phyloP scores from a whole-genome alignment of 192 early-diverging fungal genomes.

The Oehlia diaphana region DNA sequence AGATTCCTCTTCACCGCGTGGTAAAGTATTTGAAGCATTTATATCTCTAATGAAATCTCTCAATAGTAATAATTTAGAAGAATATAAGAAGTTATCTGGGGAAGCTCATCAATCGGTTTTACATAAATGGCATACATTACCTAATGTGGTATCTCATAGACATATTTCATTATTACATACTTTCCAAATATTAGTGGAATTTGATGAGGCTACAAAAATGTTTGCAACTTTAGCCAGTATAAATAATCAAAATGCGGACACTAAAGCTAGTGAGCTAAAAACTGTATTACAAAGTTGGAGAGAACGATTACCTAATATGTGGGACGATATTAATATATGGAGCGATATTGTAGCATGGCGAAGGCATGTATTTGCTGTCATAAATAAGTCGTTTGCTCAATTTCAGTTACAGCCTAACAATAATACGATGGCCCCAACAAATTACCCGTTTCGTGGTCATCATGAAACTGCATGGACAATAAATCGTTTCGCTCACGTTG shows the following conservation, averaged over 20 bases:
- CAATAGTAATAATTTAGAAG: slow-evolving; percentile 57
- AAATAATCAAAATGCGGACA: slow-evolving; percentile 44
- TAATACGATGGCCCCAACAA: slow-evolving; percentile 56
- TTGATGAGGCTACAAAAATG: slow-evolving; percentile 90
- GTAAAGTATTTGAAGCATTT: slow-evolving; percentile 88
- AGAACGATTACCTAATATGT: slow-evolving; percentile 92
- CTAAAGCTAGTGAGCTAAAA: slow-evolving; percentile 86
- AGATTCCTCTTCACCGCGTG: slow-evolving; percentile 55
- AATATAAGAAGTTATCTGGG: slow-evolving; percentile 80
- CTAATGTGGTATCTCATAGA: slow-evolving; percentile 78
- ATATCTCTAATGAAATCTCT: slow-evolving; percentile 71
- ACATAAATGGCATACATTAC: slow-evolving; percentile 89
- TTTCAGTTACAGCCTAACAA: slow-evolving; percentile 57
- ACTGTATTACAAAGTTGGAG: slow-evolving; percentile 91
- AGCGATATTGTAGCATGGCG: slow-evolving; percentile 97
- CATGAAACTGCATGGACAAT: slow-evolving; percentile 99
- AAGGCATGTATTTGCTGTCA: slow-evolving; percentile 94
- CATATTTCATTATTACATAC: slow-evolving; percentile 86
- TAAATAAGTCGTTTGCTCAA: slow-evolving; percentile 95
- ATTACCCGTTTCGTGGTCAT: slow-evolving; percentile 94
- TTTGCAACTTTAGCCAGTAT: slow-evolving; percentile 87
- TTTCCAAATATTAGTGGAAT: slow-evolving; percentile 97
- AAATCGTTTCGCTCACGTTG: slow-evolving; percentile 97
- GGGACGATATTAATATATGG: slow-evolving; percentile 99
- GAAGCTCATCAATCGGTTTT: slow-evolving; percentile 84